Base-by-base conservation (phyloP, 257 asterid genomes). In the Fraxinus pennsylvanica region DNA sequence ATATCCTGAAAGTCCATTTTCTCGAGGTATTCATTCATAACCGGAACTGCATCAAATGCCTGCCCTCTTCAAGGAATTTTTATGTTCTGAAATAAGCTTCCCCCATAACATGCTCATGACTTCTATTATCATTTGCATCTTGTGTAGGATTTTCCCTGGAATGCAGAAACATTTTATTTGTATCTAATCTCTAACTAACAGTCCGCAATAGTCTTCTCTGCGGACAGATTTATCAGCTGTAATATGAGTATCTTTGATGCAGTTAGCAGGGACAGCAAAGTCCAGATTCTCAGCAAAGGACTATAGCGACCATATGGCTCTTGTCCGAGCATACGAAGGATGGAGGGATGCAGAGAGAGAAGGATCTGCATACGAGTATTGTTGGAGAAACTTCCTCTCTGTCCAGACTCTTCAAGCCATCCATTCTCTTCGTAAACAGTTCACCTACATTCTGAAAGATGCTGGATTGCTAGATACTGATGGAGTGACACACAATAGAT, bases 341-440 rank as follows among this genome's bases (percentile, higher is more conserved):
- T 96, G 99, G 99, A 96, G 93, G 79, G 98, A 96, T 81, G 99
- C 99, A 52, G 98, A 96, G 68, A 90, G 99, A 85, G 98, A 96
- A 87, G 99, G 99, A 81, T 91, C 98, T 68, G 92, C 96, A 12
- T 93, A 96, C 38, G 99, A 93, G 75, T 96, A 92, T 82, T 96
- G 99, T 80, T 96, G 99, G 99, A 87, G 96, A 85, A 96, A 93
- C 85, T 93, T 96, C 80, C 97, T 96, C 68, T 96, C 99, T 61
- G 85, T 92, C 38, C 98, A 93, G 86, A 96, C 99, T 80, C 97
- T 96, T 87, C 98, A 96, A 86, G 97, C 98, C 74, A 93, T 96
- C 80, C 95, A 96, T 86, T 90, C 98, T 81, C 93, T 96, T 47
- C 92, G 98, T 69, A 96, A 93, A 86, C 99, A 96, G 87, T 96